Base-by-base conservation (phyloP, 1,284 basidiomycete genomes). In the Inonotus obliquus region DNA sequence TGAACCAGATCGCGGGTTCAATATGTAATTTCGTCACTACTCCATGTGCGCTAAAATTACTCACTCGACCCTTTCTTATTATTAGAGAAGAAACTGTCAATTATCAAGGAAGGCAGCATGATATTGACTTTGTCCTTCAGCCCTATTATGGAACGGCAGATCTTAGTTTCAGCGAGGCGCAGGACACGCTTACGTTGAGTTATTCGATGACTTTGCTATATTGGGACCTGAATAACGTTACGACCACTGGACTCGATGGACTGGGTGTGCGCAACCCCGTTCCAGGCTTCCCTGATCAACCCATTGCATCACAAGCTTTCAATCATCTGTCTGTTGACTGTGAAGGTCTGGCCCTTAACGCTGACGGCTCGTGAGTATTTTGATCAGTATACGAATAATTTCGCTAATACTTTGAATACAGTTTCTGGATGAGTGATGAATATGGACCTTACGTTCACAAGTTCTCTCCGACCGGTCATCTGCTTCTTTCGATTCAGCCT, bases 361-460 rank as follows among this genome's bases (percentile, higher is more conserved):
- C 72, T 0, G 86, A 89, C 68, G 85, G 84, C 66, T 78, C 78
- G 82, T 84, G 65, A 62, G 80, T 70, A 5, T 3, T 37, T n/a
- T 57, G 17, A 35, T 65, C 41, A 35, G 45, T 57, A 48, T 54
- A 54, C 57, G 55, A 17, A 54, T 35, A 44, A 59, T 38, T 54
- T 41, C 35, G 38, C n/a, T 55, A 19, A 52, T 23, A 39, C 51
- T 53, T 13, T 29, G 38, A 38, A 37, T 32, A 19, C 48, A 83
- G 81, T 0, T 83, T 78, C 69, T 87, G 82, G 82, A 74, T 82
- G 25, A 83, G 81, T 61, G 86, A 89, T 66, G 84, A 89, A 72
- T 89, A 89, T 69, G 86, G 85, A 0, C 85, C 87, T 3, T 86
- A 86, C 68, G 81, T 89, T 68, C 86, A 88, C 70, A 77, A 75